Evolutionary conservation across 2,329 filamentous ascomycete genomes (phyloP).

Genomic region (Xylariomycetidae sp.): DNA sequence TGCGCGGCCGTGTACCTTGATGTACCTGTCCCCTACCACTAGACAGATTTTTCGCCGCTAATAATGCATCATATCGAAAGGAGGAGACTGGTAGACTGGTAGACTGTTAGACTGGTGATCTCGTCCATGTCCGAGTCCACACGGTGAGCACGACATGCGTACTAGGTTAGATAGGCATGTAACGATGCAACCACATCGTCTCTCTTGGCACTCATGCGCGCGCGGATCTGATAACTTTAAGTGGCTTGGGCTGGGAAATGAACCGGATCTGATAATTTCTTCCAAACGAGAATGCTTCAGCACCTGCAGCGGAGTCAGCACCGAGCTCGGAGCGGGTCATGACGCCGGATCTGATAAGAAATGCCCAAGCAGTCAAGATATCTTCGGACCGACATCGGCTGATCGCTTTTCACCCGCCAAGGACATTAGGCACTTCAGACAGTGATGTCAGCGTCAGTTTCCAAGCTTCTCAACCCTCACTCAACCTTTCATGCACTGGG

Average conservation of each 20-base stretch:
- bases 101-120: neutral
- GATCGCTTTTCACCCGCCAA: too few relatives aligned
- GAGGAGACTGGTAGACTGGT: neutral
- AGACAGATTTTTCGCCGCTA: neutral
- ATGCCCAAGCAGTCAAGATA: too few relatives aligned
- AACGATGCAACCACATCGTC: too few relatives aligned
- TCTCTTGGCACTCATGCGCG: conserved; percentile 22
- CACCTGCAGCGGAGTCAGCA: too few relatives aligned
- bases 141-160: neutral
- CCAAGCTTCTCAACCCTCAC: too few relatives aligned
- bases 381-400: conserved; percentile 18
- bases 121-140: conserved; percentile 18
- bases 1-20: too few relatives aligned
- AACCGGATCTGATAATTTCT: conserved; percentile 24
- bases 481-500: too few relatives aligned
- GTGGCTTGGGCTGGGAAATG: conserved; percentile 11
- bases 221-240: conserved; percentile 36
- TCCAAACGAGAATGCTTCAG: too few relatives aligned
- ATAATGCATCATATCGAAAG: neutral
- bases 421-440: too few relatives aligned
- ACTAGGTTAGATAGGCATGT: too few relatives aligned
- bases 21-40: too few relatives aligned
- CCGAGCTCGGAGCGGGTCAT: conserved; percentile 7
- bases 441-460: too few relatives aligned
- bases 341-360: conserved; percentile 22